A percentile compares a stretch with the other conserved stretches of the same genome.
Evolutionary conservation across 192 early-diverging fungal species (phyloP).

Genomic region (Umbelopsis sp.): DNA sequence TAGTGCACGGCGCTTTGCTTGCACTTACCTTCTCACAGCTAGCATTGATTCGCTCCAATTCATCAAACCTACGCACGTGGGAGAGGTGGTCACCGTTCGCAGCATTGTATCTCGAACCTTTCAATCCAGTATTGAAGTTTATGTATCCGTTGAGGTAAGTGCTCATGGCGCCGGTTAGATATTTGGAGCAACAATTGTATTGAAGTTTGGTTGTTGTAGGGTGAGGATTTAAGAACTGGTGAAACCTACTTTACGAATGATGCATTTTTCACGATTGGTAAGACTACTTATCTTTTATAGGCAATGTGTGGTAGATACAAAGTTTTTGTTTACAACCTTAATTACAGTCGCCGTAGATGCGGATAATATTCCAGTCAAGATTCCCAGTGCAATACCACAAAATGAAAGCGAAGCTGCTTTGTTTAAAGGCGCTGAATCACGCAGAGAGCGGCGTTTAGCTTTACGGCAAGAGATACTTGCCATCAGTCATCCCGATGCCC

Average conservation of each 20-base stretch:
- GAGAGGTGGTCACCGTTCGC: conserved; percentile 57
- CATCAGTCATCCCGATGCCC: background rate
- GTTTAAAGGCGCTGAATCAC: conserved; percentile 40
- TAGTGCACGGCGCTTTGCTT: conserved; percentile 58
- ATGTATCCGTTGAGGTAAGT: conserved; percentile 58
- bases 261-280: conserved; percentile 61
- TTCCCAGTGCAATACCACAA: conserved; percentile 44
- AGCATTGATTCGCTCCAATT: conserved; percentile 64
- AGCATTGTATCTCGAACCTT: conserved; percentile 57
- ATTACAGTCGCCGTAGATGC: conserved; percentile 44
- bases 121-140: conserved; percentile 58
- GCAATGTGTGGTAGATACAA: background rate
- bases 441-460: conserved; percentile 43
- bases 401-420: conserved; percentile 42
- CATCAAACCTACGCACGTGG: conserved; percentile 54
- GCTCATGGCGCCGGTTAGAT: background rate
- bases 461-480: conserved; percentile 46
- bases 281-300: conserved; percentile 8
- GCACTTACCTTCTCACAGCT: conserved; percentile 61
- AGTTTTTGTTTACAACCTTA: background rate
- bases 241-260: conserved; percentile 62
- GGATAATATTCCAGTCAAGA: conserved; percentile 33
- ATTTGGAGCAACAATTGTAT: background rate
- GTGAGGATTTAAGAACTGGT: conserved; percentile 56
- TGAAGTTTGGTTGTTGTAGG: background rate